Evolutionary conservation across 345 rosid genomes (phyloP).

Genomic region (Hibiscus syriacus): DNA sequence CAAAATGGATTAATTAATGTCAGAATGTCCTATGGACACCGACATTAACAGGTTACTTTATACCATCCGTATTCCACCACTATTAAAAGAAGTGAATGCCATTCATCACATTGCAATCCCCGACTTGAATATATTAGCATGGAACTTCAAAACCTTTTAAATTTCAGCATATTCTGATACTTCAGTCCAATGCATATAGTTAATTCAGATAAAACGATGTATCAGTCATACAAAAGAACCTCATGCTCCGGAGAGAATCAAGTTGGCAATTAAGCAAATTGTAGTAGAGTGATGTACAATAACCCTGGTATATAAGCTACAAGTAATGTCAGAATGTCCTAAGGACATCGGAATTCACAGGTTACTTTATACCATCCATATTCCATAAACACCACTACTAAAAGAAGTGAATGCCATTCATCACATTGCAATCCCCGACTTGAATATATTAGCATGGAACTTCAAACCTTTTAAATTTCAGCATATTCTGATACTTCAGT

Average conservation of each 20-base stretch:
- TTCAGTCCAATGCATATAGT: not conserved
- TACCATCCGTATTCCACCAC: not conserved
- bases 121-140: not conserved
- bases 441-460: not conserved
- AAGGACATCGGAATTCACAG: not conserved
- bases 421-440: not conserved
- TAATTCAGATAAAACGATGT: not conserved
- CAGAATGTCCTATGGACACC: not conserved
- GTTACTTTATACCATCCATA: not conserved
- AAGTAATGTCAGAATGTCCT: not conserved
- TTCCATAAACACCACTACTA: not conserved
- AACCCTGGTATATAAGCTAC: too few relatives aligned
- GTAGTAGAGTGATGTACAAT: too few relatives aligned
- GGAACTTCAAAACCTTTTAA: not conserved
- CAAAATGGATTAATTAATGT: not conserved
- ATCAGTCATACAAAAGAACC: not conserved
- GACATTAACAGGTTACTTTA: not conserved
- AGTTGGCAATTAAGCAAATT: not conserved
- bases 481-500: not conserved
- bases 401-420: too few relatives aligned
- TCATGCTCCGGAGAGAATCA: not conserved
- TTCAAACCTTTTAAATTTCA: not conserved
- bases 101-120: not conserved
- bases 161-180: not conserved
- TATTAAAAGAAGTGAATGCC: too few relatives aligned